Evolutionary conservation across 441 rosid genomes (phyloP).

Genomic region (Rhodomyrtus psidioides): DNA sequence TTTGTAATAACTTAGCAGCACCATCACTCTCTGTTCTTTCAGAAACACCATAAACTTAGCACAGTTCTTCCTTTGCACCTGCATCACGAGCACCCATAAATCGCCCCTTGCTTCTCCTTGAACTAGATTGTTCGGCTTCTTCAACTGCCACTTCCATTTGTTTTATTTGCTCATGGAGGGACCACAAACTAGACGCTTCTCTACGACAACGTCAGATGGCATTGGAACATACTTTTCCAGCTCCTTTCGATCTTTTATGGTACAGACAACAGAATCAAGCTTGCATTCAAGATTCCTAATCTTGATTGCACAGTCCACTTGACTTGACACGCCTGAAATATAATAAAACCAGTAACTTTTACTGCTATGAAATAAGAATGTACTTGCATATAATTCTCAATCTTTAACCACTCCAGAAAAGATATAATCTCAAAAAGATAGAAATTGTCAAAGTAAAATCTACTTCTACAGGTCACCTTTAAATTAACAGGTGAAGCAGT

Average conservation of each 20-base stretch:
- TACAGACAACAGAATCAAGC: conserved; percentile 86
- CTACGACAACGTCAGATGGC: conserved; percentile 91
- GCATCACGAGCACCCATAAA: conserved; percentile 99
- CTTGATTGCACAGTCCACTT: conserved; percentile 95
- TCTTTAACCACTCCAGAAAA: neutral
- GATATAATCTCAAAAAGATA: conserved; percentile 2
- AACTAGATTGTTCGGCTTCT: conserved; percentile 88
- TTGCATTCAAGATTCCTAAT: conserved; percentile 97
- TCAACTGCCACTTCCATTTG: conserved; percentile 88
- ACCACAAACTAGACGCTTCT: conserved; percentile 95
- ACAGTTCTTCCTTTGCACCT: conserved; percentile 94
- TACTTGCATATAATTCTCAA: neutral
- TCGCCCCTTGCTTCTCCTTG: conserved; percentile 95
- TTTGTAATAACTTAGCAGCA: conserved; percentile 94
- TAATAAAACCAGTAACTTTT: neutral
- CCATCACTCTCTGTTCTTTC: conserved; percentile 99
- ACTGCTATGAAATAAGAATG: neutral
- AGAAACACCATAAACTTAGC: conserved; percentile 95
- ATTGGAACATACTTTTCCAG: conserved; percentile 95
- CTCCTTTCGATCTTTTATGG: conserved; percentile 96
- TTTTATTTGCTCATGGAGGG: conserved; percentile 90
- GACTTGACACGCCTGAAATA: conserved; percentile 89
- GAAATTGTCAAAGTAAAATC: neutral
- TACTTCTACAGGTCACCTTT: conserved; percentile 43
- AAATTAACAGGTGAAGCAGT: conserved; percentile 99